Evolutionary conservation across 768 basidiomycete species (phyloP).

Genomic region (Boletus sp.): DNA sequence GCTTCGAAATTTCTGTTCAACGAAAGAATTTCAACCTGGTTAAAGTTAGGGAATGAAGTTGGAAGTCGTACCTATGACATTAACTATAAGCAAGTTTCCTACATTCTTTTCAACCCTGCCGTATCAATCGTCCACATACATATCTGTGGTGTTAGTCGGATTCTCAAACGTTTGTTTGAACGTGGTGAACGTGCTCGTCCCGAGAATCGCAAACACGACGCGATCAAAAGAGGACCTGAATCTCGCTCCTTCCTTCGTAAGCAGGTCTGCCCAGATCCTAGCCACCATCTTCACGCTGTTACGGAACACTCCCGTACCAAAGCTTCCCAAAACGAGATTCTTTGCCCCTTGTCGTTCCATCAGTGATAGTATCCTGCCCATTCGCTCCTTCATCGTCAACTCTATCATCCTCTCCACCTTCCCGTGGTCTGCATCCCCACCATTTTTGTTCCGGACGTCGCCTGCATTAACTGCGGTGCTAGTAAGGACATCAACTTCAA

Average conservation of each 20-base stretch:
- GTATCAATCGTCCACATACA: neutral
- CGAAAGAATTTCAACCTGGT: too few relatives aligned
- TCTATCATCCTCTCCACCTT: conserved; percentile 43
- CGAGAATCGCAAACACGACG: conserved; percentile 67
- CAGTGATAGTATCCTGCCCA: conserved; percentile 63
- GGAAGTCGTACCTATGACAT: too few relatives aligned
- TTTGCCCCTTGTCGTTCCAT: conserved; percentile 61
- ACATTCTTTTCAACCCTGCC: neutral
- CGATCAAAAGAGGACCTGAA: conserved; percentile 59
- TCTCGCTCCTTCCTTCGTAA: conserved; percentile 47
- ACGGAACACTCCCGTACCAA: conserved; percentile 76
- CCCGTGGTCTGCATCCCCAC: conserved; percentile 2
- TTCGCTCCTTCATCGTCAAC: conserved; percentile 63
- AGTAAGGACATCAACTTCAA: conserved; percentile 64
- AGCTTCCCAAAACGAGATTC: conserved; percentile 68
- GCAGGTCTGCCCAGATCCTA: conserved; percentile 60
- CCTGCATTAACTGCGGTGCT: conserved; percentile 77
- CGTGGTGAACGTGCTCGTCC: conserved; percentile 43
- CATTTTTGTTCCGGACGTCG: conserved; percentile 36
- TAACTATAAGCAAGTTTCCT: neutral
- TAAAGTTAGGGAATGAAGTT: too few relatives aligned
- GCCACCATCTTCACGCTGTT: conserved; percentile 62
- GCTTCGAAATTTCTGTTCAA: too few relatives aligned
- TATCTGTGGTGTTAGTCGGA: neutral
- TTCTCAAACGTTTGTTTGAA: conserved; percentile 40